Evolutionary conservation across 345 rosid genomes (phyloP).

Genomic region (Lepidium aucheri): DNA sequence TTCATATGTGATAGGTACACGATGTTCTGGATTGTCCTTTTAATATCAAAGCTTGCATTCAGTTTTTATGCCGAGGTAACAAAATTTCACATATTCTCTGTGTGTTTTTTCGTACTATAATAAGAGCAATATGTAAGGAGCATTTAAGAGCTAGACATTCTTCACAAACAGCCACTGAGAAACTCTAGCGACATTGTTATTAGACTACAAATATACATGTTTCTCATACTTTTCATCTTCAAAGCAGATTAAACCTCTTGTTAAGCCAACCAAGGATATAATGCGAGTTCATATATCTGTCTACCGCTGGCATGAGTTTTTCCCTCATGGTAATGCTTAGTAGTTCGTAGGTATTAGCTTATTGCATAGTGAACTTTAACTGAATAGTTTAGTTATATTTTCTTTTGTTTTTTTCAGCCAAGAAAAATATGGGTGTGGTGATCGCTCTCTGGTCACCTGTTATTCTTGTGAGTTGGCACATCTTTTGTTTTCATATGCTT

Average conservation of each 20-base stretch:
- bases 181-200: not conserved
- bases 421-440: constrained; percentile 43
- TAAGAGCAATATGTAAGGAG: not conserved
- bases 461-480: constrained; percentile 46
- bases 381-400: not conserved
- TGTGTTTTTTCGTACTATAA: not conserved
- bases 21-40: constrained; percentile 47
- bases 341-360: not conserved
- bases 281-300: constrained; percentile 29
- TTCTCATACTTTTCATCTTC: constrained; percentile 8
- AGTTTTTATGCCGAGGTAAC: constrained; percentile 54
- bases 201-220: not conserved
- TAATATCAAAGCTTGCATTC: constrained; percentile 47
- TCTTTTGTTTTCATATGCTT: constrained; percentile 1
- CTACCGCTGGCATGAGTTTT: constrained; percentile 55
- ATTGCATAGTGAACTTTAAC: not conserved
- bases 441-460: constrained; percentile 44
- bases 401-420: constrained; percentile 27
- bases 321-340: constrained; percentile 40
- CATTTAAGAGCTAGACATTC: not conserved
- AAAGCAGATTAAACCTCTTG: constrained; percentile 51
- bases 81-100: not conserved
- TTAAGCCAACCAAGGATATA: constrained; percentile 42
- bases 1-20: constrained; percentile 40
- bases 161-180: not conserved